Base-by-base conservation (phyloP, 1,284 basidiomycete species). In the Leccinum glutinopallens region DNA sequence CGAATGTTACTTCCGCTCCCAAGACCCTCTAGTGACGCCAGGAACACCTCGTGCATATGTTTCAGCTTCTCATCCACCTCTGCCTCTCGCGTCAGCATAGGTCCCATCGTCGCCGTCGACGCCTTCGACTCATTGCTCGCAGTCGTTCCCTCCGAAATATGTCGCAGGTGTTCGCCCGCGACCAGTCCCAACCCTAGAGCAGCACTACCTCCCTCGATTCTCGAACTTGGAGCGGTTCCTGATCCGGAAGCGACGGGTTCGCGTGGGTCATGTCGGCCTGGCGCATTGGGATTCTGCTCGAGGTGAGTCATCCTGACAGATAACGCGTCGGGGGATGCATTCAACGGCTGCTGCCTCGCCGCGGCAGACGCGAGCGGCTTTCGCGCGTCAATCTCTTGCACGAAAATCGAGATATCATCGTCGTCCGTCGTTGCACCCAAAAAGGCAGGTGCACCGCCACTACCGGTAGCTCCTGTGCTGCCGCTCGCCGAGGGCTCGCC, bases 331-430 rank as follows among this genome's bases (percentile, higher is more conserved):
- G 62, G 39, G 2, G 63, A 46, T 1, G 17, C 19, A 51, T 6
- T 32, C 17, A 69, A 59, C 6, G 58, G 43, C 12, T 71, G 65
- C 29, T 64, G 71, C 51, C 74, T 65, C 7, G 65, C 70, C 33
- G 63, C 65, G 13, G 54, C 65, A 1, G 71, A 73, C 13, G 68
- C 62, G 2, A 92, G 78, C 1, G 89, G 90, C 69, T 86, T 87
- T 19, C 87, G 80, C 32, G 82, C 75, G 68, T 90, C 89, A 57
- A 91, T 91, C 60, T 90, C 87, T 70, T 89, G 86, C 46, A 92
- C 87, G 70, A 92, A 92, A 15, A 83, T 80, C 4, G 88, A 89
- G 33, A 92, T 86, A 59, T 92, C 90, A 69, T 91, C 90, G 69
- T 91, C 89, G 65, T 92, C 89, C 13, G 84, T 84, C 53, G 79